A percentile compares a stretch with the other conserved stretches of the same genome.
Evolutionary conservation across 805 yeast species (phyloP).

Genomic region (Lipomyces anomalus): DNA sequence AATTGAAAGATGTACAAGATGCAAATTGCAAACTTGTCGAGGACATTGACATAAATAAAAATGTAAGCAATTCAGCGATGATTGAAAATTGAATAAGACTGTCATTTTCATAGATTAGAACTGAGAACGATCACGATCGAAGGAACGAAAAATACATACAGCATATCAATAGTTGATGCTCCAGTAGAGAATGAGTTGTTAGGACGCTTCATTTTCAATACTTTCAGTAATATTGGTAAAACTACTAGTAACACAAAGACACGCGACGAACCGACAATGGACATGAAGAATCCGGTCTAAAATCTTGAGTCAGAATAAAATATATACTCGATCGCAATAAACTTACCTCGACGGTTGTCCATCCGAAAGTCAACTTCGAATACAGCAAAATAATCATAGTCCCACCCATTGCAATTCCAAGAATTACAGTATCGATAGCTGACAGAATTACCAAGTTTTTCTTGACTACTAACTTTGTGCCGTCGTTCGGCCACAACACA

Average conservation of each 20-base stretch:
- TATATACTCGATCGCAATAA: not conserved
- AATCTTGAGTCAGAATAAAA: too few species aligned
- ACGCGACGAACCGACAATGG: conserved; percentile 27
- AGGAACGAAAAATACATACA: conserved; percentile 3
- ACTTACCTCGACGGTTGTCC: conserved; percentile 30
- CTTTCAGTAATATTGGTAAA: conserved; percentile 24
- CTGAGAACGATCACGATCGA: not conserved
- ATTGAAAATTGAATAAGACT: conserved; percentile 12
- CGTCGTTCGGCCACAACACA: conserved; percentile 20
- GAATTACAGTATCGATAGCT: conserved; percentile 16
- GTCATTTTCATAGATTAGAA: not conserved
- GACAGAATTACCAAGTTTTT: conserved; percentile 13
- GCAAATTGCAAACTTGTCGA: conserved; percentile 8
- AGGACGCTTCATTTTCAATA: conserved; percentile 10
- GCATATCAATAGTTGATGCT: conserved; percentile 13
- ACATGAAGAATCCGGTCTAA: conserved; percentile 31
- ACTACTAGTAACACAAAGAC: conserved; percentile 26
- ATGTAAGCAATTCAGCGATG: conserved; percentile 8
- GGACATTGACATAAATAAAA: conserved; percentile 1
- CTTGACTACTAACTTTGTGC: conserved; percentile 7
- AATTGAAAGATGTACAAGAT: conserved; percentile 1
- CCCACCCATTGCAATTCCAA: conserved; percentile 20
- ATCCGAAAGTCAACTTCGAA: conserved; percentile 29
- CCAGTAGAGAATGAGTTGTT: conserved; percentile 8
- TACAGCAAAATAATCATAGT: conserved; percentile 25